Percentiles rank a stretch among this genome's conserved stretches.
Evolutionary conservation across 108 stramenopile species (phyloP).

Genomic region (Pseudonitzschia pungens): DNA sequence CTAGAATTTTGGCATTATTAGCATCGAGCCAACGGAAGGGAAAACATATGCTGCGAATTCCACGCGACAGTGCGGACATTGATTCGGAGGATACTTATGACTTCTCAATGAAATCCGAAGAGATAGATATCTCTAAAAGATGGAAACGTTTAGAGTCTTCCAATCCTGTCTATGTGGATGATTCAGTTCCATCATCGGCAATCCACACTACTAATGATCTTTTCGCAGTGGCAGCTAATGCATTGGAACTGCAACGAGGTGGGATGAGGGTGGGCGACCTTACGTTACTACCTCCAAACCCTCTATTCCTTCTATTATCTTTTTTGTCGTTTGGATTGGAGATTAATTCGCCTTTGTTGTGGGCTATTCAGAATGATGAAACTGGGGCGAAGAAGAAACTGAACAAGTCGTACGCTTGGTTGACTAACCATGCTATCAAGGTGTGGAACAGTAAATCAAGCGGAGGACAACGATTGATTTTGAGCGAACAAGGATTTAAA

Average conservation of each 20-base stretch:
- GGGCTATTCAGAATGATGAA: constrained; percentile 18
- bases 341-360: constrained; percentile 21
- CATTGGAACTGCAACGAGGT: constrained; percentile 65
- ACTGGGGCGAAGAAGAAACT: constrained; percentile 16
- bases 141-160: constrained; percentile 31
- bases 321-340: constrained; percentile 58
- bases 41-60: constrained; percentile 34
- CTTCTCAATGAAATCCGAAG: constrained; percentile 15
- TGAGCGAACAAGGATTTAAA: background rate
- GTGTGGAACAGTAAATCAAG: background rate
- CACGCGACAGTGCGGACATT: constrained; percentile 12
- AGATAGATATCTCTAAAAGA: constrained; percentile 18
- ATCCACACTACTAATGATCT: constrained; percentile 10
- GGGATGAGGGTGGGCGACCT: constrained; percentile 57
- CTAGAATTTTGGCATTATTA: constrained; percentile 61
- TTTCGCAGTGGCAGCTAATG: constrained; percentile 54
- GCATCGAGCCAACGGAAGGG: constrained; percentile 61
- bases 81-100: constrained; percentile 35
- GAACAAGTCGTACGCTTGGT: constrained; percentile 17
- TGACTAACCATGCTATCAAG: background rate
- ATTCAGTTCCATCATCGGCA: constrained; percentile 43
- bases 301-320: constrained; percentile 56
- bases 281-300: constrained; percentile 64
- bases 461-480: background rate
- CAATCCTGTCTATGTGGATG: constrained; percentile 26